Evolutionary conservation across 2,329 filamentous ascomycete genomes (phyloP).

Genomic region (Elsinoe necatrix): DNA sequence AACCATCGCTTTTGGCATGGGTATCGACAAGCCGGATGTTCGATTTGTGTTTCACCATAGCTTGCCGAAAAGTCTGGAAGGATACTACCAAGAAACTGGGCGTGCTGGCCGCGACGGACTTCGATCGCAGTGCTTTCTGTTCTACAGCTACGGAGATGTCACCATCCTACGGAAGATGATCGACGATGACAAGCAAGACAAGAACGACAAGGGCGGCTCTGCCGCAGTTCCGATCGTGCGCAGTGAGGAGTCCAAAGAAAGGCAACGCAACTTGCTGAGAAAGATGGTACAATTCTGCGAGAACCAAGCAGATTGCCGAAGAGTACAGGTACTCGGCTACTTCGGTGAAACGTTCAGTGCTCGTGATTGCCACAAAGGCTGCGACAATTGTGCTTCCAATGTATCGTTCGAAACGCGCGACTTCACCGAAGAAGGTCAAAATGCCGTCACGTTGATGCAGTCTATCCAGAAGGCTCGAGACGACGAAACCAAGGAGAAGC

Average conservation of each 20-base stretch:
- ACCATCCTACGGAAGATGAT: conserved; percentile 71
- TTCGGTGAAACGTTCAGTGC: conserved; percentile 78
- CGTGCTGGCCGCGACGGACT: conserved; percentile 87
- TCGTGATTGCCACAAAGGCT: conserved; percentile 62
- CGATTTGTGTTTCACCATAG: conserved; percentile 92
- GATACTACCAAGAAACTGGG: conserved; percentile 97
- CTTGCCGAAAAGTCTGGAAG: conserved; percentile 89
- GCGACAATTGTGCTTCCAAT: conserved; percentile 81
- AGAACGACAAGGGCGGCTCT: conserved; percentile 51
- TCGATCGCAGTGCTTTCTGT: conserved; percentile 80
- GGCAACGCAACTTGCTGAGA: conserved; percentile 76
- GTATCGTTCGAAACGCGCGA: conserved; percentile 64
- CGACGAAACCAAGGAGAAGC: neutral
- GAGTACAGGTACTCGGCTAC: conserved; percentile 83
- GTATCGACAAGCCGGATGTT: conserved; percentile 97
- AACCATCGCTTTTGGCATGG: conserved; percentile 98
- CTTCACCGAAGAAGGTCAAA: conserved; percentile 64
- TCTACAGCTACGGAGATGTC: conserved; percentile 74
- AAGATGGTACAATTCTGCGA: conserved; percentile 83
- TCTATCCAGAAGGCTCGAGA: conserved; percentile 41
- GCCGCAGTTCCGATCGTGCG: neutral
- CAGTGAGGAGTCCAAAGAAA: conserved; percentile 67
- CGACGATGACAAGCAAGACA: conserved; percentile 51
- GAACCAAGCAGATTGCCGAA: conserved; percentile 77
- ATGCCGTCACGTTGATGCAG: conserved; percentile 60